A percentile compares a stretch with the other conserved stretches of the same genome.
phyloP scores from a whole-genome alignment of 768 basidiomycete genomes.

The Rhizopogon sp. region DNA sequence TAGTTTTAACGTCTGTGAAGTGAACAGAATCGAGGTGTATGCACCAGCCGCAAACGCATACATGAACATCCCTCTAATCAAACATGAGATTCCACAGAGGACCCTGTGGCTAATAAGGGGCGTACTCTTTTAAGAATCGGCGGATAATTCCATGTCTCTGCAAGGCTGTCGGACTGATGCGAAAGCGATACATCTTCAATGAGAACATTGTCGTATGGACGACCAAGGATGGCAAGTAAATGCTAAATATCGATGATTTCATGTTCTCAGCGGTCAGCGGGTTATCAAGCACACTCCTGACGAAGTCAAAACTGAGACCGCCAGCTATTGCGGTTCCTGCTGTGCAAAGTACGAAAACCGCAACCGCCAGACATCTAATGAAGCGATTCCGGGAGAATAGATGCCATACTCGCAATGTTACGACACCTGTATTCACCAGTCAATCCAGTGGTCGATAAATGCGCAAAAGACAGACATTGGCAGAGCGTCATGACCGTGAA shows the following conservation, averaged over 20 bases:
- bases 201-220: constrained; percentile 12
- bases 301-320: neutral
- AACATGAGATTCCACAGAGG: neutral
- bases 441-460: neutral
- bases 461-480: constrained; percentile 8
- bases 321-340: neutral
- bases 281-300: neutral
- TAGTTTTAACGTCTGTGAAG: neutral
- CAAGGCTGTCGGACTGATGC: neutral
- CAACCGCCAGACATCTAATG: constrained; percentile 1
- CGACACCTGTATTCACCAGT: constrained; percentile 1
- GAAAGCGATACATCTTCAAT: constrained; percentile 13
- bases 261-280: neutral
- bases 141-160: constrained; percentile 6
- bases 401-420: constrained; percentile 16
- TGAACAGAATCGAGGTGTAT: neutral
- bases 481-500: constrained; percentile 5
- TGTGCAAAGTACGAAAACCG: neutral
- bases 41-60: constrained; percentile 16
- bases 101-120: neutral
- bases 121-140: constrained; percentile 16
- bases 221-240: constrained; percentile 11
- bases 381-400: constrained; percentile 5
- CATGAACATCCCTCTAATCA: constrained; percentile 17
- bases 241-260: neutral